Percentiles rank a stretch among this genome's conserved stretches.
Evolutionary conservation across 495 filamentous ascomycete genomes (phyloP).

Genomic region (Aspergillus mulundensis): DNA sequence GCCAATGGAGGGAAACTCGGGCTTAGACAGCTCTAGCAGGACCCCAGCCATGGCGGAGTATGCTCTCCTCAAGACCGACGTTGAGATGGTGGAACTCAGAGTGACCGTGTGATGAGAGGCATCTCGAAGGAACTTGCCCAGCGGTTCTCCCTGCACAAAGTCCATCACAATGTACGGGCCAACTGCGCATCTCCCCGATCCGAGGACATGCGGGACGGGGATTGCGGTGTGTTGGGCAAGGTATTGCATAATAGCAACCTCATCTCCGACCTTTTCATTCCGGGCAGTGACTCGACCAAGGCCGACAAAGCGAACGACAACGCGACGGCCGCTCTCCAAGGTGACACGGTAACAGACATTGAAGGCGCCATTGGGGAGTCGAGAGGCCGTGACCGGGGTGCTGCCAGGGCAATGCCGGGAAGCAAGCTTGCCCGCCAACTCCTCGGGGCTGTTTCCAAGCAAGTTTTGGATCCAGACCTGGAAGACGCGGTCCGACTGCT

Average conservation of each 20-base stretch:
- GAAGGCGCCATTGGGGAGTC: conserved; percentile 23
- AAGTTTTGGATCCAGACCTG: conserved; percentile 19
- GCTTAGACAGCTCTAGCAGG: too few species aligned
- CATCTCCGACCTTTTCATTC: conserved; percentile 34
- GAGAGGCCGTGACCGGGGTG: conserved; percentile 7
- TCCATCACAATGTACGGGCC: conserved; percentile 48
- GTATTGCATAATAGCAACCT: conserved; percentile 37
- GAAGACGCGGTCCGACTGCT: conserved; percentile 21
- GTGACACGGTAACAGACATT: conserved; percentile 28
- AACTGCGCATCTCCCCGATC: conserved; percentile 24
- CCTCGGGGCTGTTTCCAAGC: too few species aligned
- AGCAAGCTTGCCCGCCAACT: too few species aligned
- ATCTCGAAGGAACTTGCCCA: conserved; percentile 21
- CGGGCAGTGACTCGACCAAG: conserved; percentile 23
- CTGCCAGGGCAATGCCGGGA: too few species aligned
- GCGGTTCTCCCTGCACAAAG: conserved; percentile 30
- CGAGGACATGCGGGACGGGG: conserved; percentile 35
- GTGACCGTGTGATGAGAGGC: too few species aligned
- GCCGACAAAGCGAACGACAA: conserved; percentile 25
- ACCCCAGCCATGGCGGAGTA: too few species aligned
- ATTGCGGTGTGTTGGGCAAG: conserved; percentile 30
- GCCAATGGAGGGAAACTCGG: too few species aligned
- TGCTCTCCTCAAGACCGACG: too few species aligned
- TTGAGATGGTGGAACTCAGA: too few species aligned
- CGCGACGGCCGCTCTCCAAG: conserved; percentile 22